Base-by-base conservation (phyloP, 805 yeast genomes). In the Myxozyma sirexii region DNA sequence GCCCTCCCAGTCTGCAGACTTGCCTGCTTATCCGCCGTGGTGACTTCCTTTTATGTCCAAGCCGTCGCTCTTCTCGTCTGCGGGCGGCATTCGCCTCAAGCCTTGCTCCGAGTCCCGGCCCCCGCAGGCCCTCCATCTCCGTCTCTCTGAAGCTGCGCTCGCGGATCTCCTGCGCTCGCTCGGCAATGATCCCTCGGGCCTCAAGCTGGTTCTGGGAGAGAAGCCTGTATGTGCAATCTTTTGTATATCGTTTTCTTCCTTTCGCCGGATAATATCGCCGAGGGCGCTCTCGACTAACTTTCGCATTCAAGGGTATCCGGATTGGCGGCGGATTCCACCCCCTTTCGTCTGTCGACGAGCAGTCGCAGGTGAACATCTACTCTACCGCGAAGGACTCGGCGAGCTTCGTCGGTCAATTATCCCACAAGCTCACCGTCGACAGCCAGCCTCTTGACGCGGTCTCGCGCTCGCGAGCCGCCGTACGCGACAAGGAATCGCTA, bases 401-500 rank as follows among this genome's bases (percentile, higher is more conserved):
- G 6, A 33, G 24, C 33, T 35, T 48, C 33, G 60, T 68, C 10
- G 71, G 72, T 39, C 46, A 37, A 19, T 57, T 69, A n/a, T 50
- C 70, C 27, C 69, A 67, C 44, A 57, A 63, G 35, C 53, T 67
- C 43, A 61, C 66, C 12, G 66, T 69, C 27, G 66, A 62, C 35
- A 33, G 62, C 21, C 48, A 27, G 17, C 43, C 49, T 8, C 59
- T 54, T 19, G 53, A 35, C 31, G 58, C 64, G 59, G 49, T 65
- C 59, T 47, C 66, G 24, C 70, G 69, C 50, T 57, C 58, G 49
- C 42, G 56, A 43, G 65, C 60, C 2, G 45, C 54, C 15, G 19
- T 55, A 23, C 49, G 59, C 29, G 59, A 55, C 52, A 50, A 47
- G 39, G 62, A 54, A 33, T 27, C 63, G 2, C 33, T 55, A 26